A percentile compares a stretch with the other conserved stretches of the same genome.
Evolutionary conservation across 2,329 filamentous ascomycete genomes (phyloP).

Genomic region (Aureobasidium sp.): DNA sequence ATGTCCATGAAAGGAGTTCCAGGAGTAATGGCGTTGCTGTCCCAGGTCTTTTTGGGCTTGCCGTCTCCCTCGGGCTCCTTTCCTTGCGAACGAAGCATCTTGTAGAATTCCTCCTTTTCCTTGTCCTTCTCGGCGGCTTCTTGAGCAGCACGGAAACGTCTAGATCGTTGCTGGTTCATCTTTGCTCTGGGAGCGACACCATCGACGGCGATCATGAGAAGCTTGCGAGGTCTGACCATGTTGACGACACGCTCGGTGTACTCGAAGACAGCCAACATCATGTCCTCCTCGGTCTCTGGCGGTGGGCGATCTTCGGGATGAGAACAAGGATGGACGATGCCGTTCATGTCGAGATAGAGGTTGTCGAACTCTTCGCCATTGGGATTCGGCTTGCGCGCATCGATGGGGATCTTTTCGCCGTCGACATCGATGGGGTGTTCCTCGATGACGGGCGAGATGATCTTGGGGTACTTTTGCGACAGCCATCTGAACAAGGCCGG

Average conservation of each 20-base stretch:
- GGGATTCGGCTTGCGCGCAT: constrained; percentile 77
- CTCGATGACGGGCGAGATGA: constrained; percentile 85
- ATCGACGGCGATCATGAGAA: constrained; percentile 97
- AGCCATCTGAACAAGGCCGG: constrained; percentile 95
- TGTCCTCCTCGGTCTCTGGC: constrained; percentile 91
- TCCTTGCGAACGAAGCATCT: constrained; percentile 67
- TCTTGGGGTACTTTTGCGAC: constrained; percentile 95
- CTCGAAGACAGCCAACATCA: constrained; percentile 98
- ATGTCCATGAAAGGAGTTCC: constrained; percentile 99
- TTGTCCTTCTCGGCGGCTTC: constrained; percentile 91
- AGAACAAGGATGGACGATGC: constrained; percentile 97
- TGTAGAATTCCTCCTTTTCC: constrained; percentile 81
- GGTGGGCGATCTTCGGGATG: constrained; percentile 91
- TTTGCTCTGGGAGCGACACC: constrained; percentile 96
- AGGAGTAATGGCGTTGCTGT: constrained; percentile 81
- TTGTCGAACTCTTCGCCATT: constrained; percentile 99
- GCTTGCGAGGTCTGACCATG: constrained; percentile 93
- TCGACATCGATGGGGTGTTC: constrained; percentile 76
- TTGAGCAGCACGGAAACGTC: constrained; percentile 88
- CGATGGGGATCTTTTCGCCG: constrained; percentile 76
- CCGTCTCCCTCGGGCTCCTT: constrained; percentile 37
- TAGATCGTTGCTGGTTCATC: constrained; percentile 98
- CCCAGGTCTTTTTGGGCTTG: constrained; percentile 81
- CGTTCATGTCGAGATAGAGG: constrained; percentile 98
- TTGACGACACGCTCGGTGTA: constrained; percentile 99